Evolutionary conservation across 164 flowering plant species (phyloP).

Genomic region (Santalum album): DNA sequence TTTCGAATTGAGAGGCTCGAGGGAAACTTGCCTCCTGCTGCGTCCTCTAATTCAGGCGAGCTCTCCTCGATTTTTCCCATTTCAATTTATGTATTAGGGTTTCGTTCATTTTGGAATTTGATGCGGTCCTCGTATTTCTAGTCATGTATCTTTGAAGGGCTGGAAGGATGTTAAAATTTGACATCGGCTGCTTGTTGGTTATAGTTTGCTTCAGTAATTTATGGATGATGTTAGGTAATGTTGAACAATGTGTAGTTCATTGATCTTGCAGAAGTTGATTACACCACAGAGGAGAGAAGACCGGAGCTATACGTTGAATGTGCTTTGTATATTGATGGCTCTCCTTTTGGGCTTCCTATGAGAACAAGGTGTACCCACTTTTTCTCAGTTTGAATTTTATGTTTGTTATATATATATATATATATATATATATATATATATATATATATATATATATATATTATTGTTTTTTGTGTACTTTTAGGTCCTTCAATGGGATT

Average conservation of each 20-base stretch:
- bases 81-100: not conserved
- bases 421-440: too few species aligned
- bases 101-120: not conserved
- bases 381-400: not conserved
- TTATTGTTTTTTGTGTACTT: not conserved
- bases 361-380: slow-evolving; percentile 68
- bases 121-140: too few species aligned
- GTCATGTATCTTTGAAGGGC: too few species aligned
- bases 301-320: slow-evolving; percentile 87
- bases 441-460: too few species aligned
- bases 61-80: not conserved
- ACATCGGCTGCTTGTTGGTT: not conserved
- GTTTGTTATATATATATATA: too few species aligned
- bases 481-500: not conserved
- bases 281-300: slow-evolving; percentile 42
- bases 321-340: slow-evolving; percentile 78
- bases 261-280: slow-evolving; percentile 38
- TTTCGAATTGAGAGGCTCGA: slow-evolving; percentile 66
- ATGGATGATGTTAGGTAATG: not conserved
- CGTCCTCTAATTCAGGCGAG: slow-evolving; percentile 38
- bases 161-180: too few species aligned
- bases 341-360: slow-evolving; percentile 82
- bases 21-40: slow-evolving; percentile 42
- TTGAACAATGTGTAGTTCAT: not conserved
- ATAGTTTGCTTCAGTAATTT: not conserved